Conservation (phyloP, 1,139 yeast genomes). For the Lodderomyces elongisporus region DNA sequence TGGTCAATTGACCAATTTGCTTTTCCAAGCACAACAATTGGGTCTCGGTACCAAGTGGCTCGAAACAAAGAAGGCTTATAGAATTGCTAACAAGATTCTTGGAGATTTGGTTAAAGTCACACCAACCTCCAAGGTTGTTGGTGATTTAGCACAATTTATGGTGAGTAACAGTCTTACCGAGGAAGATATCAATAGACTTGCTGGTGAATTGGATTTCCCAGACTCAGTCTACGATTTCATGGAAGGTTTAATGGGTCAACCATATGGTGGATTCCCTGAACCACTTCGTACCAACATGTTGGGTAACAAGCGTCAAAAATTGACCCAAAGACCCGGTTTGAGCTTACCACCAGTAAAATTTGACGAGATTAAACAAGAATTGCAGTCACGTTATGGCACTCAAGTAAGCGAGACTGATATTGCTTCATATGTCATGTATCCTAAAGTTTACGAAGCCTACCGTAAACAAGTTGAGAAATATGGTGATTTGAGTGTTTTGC, state of each 20-base stretch:
- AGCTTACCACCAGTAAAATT: slow-evolving; percentile 80
- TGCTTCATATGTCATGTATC: slow-evolving; percentile 96
- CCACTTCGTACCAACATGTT: slow-evolving; percentile 89
- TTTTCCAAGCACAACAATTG: slow-evolving; percentile 98
- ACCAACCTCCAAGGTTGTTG: slow-evolving; percentile 98
- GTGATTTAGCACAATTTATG: slow-evolving; percentile 98
- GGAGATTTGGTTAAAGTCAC: slow-evolving; percentile 98
- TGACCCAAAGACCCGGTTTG: slow-evolving; percentile 87
- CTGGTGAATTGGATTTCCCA: slow-evolving; percentile 92
- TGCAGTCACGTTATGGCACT: slow-evolving; percentile 57
- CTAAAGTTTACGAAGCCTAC: slow-evolving; percentile 90
- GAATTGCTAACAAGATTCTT: slow-evolving; percentile 78
- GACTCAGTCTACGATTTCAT: slow-evolving; percentile 96
- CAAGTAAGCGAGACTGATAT: slow-evolving; percentile 76
- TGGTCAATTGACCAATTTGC: slow-evolving; percentile 94
- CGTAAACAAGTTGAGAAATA: slow-evolving; percentile 68
- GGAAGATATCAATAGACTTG: slow-evolving; percentile 83
- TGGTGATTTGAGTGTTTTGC: slow-evolving; percentile 91
- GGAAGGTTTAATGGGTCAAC: slow-evolving; percentile 99
- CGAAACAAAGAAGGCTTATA: slow-evolving; percentile 90
- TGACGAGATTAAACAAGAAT: slow-evolving; percentile 62
- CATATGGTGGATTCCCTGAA: slow-evolving; percentile 99
- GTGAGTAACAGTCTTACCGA: slow-evolving; percentile 84
- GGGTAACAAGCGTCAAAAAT: slow-evolving; percentile 79
- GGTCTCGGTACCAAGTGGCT: slow-evolving; percentile 96